Evolutionary conservation across 495 filamentous ascomycete species (phyloP).

Genomic region (Aspergillus incahuasiensis): DNA sequence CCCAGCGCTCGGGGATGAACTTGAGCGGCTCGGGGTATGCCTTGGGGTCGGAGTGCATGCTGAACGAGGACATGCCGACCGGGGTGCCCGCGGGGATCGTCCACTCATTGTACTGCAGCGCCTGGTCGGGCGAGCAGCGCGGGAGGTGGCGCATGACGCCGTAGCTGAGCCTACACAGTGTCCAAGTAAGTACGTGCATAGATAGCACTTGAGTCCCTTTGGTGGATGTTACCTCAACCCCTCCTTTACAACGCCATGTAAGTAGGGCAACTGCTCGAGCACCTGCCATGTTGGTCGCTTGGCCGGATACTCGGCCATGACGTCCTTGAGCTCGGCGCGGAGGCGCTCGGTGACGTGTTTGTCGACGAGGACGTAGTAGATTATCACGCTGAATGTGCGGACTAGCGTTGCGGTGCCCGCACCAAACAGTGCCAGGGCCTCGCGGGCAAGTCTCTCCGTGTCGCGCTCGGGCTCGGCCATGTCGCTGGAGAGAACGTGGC

Average conservation of each 20-base stretch:
- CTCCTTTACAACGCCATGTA: conserved; percentile 7
- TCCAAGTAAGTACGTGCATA: no score
- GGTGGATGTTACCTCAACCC: not conserved
- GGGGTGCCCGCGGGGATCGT: no score
- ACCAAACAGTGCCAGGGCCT: conserved; percentile 2
- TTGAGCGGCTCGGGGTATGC: no score
- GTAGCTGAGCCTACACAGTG: no score
- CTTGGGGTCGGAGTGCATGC: no score
- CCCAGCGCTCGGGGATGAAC: no score
- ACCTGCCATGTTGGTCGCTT: not conserved
- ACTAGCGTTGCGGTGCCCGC: not conserved
- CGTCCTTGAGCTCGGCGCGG: not conserved
- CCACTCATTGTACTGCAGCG: no score
- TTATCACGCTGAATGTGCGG: not conserved
- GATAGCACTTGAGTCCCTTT: no score
- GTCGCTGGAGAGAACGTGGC: conserved; percentile 1
- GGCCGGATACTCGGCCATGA: conserved; percentile 5
- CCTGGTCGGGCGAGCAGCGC: no score
- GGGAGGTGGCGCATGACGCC: no score
- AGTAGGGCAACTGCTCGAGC: conserved; percentile 6
- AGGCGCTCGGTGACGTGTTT: not conserved
- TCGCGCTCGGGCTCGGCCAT: conserved; percentile 1
- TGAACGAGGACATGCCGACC: no score
- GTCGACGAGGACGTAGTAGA: conserved; percentile 1
- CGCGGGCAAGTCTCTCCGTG: not conserved